Base-by-base conservation (phyloP, 1,139 yeast genomes). In the Suhomyces panamericanus region DNA sequence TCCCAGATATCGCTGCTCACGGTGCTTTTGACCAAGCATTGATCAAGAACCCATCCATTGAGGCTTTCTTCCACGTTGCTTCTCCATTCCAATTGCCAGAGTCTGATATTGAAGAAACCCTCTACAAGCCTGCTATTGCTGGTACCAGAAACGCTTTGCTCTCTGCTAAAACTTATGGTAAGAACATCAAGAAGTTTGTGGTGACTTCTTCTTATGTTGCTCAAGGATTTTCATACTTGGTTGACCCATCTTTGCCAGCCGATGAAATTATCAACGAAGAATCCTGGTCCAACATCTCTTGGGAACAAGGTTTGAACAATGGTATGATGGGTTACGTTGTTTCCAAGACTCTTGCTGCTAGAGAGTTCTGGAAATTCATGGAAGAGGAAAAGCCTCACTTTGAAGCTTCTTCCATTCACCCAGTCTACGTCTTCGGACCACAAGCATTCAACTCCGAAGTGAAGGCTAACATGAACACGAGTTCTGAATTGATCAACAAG, bases 291-390 rank as follows among this genome's bases (percentile, higher is more conserved):
- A 32, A 36, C 29, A 17, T 36, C 13, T 13, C 39, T 8, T 36
- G 33, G 33, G 39, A 36, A n/a, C 33, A 29, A 29, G 39, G 30
- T 29, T 20, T 22, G 15, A 13, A 9, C 28, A 36, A 36, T 20
- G 39, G 39, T 12, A 6, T 7, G 12, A 17, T 11, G 39, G 39
- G 39, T 13, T 36, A 36, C 33, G 20, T 36, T 20, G 80, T 74
- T 0, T 77, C 83, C 9, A 80, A 80, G 59, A 73, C 69, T 62
- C 67, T 69, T 46, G 80, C 82, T 16, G 85, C 79, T 55, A 57
- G 60, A 46, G 75, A 78, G 1, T 83, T 80, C 1, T 77, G 85
- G 81, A 72, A 76, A 1, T 80, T 77, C 49, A 59, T 74, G 20
- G 55, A 66, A 38, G 50, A 51, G 7, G 57, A 66, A 27, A 62